Evolutionary conservation across 768 basidiomycete genomes (phyloP).

Genomic region (Leccinum ochraceum): DNA sequence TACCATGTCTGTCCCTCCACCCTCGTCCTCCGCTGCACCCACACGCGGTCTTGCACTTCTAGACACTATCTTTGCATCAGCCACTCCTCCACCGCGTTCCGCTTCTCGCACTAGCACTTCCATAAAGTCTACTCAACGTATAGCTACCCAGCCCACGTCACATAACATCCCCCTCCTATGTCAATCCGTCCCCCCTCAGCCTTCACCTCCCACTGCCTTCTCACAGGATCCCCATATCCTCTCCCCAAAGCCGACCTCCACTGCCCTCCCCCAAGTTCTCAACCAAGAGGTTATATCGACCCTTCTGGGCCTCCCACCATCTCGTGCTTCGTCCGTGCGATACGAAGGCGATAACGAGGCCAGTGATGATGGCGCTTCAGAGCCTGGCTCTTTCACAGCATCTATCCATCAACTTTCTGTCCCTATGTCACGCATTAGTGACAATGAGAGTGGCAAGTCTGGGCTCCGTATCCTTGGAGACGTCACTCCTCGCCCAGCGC

Average conservation of each 20-base stretch:
- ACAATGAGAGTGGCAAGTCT: slow-evolving; percentile 22
- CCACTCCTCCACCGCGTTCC: slow-evolving; percentile 34
- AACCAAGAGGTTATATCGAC: slow-evolving; percentile 69
- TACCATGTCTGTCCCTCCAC: slow-evolving; percentile 30
- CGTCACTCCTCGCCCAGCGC: slow-evolving; percentile 61
- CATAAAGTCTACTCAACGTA: slow-evolving; percentile 20
- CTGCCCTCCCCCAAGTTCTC: slow-evolving; percentile 61
- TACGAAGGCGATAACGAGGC: slow-evolving; percentile 62
- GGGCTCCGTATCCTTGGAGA: slow-evolving; percentile 39
- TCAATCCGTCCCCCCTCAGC: slow-evolving; percentile 10
- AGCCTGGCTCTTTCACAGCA: slow-evolving; percentile 42
- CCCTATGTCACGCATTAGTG: slow-evolving; percentile 13
- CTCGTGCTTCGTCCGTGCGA: slow-evolving; percentile 42
- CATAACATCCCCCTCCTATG: slow-evolving; percentile 7
- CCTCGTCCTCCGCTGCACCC: slow-evolving; percentile 31
- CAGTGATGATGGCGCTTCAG: slow-evolving; percentile 35
- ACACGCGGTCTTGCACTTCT: slow-evolving; percentile 60
- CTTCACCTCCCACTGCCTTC: slow-evolving; percentile 20
- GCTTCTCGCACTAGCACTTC: slow-evolving; percentile 18
- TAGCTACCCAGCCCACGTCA: slow-evolving; percentile 13
- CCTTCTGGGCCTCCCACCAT: slow-evolving; percentile 55
- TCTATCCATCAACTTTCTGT: slow-evolving; percentile 39
- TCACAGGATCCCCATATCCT: slow-evolving; percentile 42
- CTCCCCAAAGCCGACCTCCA: slow-evolving; percentile 57
- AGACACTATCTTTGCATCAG: slow-evolving; percentile 76